Base-by-base conservation (phyloP, 306 rosid genomes). In the Cicer yamashitae region DNA sequence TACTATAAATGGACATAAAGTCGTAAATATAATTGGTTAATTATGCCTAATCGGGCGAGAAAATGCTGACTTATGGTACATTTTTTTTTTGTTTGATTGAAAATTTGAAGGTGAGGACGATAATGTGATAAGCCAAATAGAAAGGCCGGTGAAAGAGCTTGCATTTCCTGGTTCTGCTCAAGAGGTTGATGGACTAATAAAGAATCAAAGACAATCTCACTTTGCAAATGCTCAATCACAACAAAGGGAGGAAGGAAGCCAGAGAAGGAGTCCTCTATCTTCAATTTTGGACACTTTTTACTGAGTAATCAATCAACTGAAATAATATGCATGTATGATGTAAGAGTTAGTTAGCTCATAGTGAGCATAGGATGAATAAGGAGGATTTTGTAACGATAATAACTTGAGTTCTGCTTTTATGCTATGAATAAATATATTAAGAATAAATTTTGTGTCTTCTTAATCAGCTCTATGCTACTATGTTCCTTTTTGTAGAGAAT, bases 51-150 rank as follows among this genome's bases (percentile, higher is more conserved):
- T 22, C 14, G 10, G 25, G 44, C 6, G 22, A 17, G 7, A 53
- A 17, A 15, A 15, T 2, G 10, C 10, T 56, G 8, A 56, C 34
- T 10, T 18, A 4, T 20, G 62, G 6, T 58, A 30, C 7, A 0
- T 10, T 56, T 58, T n/a, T 0, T 25, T 41, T 41, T n/a, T n/a
- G n/a, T 0, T 6, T 47, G 50, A 15, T 61, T 62, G 51, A 10
- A 61, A 60, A 22, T 39, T 22, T 71, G 61, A 41, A 84, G 87
- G 88, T 41, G 47, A 9, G 13, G 59, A 18, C 1, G 85, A 88
- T 13, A 88, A 81, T 65, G 78, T 85, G 66, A 53, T 88, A 71
- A 78, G 68, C 7, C 73, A 79, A 38, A 52, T 88, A 10, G 70
- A 59, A 1, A 76, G 25, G 6, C 63, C 50, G 43, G 89, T 77